Evolutionary conservation across 192 early-diverging fungal genomes (phyloP), one percentile per base, ranked within the genome.

Genomic region (Coemansia sp.): DNA sequence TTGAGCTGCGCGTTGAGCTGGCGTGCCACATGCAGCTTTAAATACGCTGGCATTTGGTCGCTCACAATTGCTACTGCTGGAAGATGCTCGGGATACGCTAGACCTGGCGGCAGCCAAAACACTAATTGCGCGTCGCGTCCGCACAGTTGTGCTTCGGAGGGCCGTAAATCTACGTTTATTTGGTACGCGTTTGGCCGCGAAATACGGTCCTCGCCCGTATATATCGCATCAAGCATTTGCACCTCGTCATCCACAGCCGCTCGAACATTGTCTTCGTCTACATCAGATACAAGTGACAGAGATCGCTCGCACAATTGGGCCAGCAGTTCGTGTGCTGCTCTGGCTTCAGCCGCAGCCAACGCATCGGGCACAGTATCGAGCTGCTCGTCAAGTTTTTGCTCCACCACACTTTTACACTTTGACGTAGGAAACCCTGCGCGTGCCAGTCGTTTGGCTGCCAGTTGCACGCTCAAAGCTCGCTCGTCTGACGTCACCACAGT

Each of bases 71-170:
- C 82, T 8, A 94, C 66, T 0, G 64, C 60, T 1, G 84, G 83
- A 2, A 87, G 89, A 12, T 85, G 68, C 27, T 83, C 74, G 0
- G 94, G 93, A 68, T 96, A 96, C 8, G 57, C 67, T 1, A 84
- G 78, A 6, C 61, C 53, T 3, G 67, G 59, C 6, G 90, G 82
- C 48, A 94, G 71, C 72, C 86, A 84, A 59, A 92, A 73, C 55
- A 91, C 87, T 27, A 93, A 69, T 48, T 70, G 67, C 25, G 65
- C 74, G 39, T 76, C 84, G 8, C 10, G 16, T 1, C 63, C 49
- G 11, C 45, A 52, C 23, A 65, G 26, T 6, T 37, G 35, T 21
- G 22, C 14, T 22, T 52, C 62, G 4, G 10, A 1, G 17, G 72
- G 57, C n/a, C 60, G 61, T 6, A 81, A 5, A 1, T 16, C 29